Conservation (phyloP, 2,329 filamentous ascomycete genomes). For the Neobulgaria alba region DNA sequence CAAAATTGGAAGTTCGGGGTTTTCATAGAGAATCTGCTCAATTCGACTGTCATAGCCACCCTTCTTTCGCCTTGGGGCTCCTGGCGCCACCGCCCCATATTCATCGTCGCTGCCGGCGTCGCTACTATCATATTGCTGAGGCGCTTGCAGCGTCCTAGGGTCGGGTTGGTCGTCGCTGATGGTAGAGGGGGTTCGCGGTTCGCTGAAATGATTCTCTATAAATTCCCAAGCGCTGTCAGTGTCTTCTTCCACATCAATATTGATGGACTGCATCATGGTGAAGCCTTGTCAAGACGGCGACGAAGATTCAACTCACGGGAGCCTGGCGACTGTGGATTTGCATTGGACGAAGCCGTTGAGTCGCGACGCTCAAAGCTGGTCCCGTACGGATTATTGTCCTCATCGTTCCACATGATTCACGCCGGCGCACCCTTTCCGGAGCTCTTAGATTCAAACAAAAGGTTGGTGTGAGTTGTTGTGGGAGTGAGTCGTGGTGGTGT, state of each 20-base stretch:
- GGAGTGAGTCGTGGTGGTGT: constrained; percentile 1
- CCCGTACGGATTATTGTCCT: constrained; percentile 96
- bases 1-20: constrained; percentile 78
- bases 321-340: constrained; percentile 47
- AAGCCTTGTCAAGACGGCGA: constrained; percentile 3
- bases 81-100: constrained; percentile 32
- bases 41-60: constrained; percentile 91
- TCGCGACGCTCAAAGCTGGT: constrained; percentile 82
- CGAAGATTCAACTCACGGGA: constrained; percentile 38
- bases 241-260: constrained; percentile 30
- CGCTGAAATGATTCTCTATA: constrained; percentile 45
- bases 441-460: constrained; percentile 14
- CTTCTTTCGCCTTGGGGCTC: constrained; percentile 57
- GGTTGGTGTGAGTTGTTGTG: not conserved
- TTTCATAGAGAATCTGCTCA: constrained; percentile 95
- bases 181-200: constrained; percentile 42
- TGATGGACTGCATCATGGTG: constrained; percentile 33
- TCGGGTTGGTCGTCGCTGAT: constrained; percentile 56
- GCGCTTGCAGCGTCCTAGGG: constrained; percentile 11
- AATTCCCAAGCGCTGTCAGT: constrained; percentile 38
- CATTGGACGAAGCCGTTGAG: constrained; percentile 61
- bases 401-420: constrained; percentile 89
- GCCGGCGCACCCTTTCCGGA: constrained; percentile 39
- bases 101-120: constrained; percentile 43
- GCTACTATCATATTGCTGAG: constrained; percentile 29